These are phyloP conservation scores for Trichosanthes truncata DNA, from an alignment of 306 rosid genomes.

Conservation along the genomic window DNA sequence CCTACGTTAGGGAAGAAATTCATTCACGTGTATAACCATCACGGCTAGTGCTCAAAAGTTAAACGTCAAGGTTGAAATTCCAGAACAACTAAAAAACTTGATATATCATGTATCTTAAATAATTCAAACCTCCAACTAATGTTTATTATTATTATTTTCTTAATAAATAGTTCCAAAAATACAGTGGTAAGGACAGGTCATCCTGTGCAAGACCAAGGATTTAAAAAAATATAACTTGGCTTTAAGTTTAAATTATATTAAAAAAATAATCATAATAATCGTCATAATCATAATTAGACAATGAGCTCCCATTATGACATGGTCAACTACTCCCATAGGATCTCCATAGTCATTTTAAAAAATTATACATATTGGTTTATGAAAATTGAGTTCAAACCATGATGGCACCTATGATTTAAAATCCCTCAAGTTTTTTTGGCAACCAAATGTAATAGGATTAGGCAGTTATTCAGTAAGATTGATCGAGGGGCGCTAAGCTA, in stretches of 20 bases:
- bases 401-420: too few species aligned
- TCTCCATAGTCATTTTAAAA: not conserved
- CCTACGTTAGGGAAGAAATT: too few species aligned
- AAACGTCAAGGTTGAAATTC: not conserved
- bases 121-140: not conserved
- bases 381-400: too few species aligned
- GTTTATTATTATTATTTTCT: not conserved
- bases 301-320: not conserved
- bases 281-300: not conserved
- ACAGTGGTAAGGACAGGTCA: not conserved
- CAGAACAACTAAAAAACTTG: not conserved
- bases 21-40: not conserved
- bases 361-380: not conserved
- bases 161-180: not conserved
- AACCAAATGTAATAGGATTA: too few species aligned
- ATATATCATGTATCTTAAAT: not conserved
- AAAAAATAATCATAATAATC: not conserved
- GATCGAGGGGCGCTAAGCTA: not conserved
- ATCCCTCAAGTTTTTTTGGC: too few species aligned
- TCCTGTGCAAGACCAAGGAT: not conserved
- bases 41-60: not conserved
- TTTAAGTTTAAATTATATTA: not conserved
- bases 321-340: not conserved
- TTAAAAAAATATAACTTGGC: not conserved
- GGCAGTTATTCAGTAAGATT: too few species aligned